Percentiles rank a stretch among this genome's conserved stretches.
Conservation (phyloP, 2,329 filamentous ascomycete genomes). For the Stachybotrys elegans region DNA sequence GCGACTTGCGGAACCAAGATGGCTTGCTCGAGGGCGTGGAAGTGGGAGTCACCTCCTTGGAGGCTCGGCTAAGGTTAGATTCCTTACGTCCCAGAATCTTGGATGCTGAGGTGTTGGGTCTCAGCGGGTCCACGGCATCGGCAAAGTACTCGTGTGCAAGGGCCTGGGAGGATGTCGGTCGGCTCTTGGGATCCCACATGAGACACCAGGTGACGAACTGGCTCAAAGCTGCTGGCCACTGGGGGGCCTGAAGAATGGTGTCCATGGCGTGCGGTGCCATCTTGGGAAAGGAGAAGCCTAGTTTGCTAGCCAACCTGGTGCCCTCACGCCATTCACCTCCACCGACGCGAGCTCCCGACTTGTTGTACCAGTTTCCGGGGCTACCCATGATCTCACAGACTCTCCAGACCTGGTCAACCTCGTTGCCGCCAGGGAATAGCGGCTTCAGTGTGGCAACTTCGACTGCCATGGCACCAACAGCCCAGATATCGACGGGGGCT, state of each 20-base stretch:
- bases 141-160: conserved; percentile 90
- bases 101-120: conserved; percentile 86
- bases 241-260: conserved; percentile 81
- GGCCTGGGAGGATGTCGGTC: conserved; percentile 91
- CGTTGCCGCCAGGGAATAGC: conserved; percentile 93
- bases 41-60: conserved; percentile 51
- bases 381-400: conserved; percentile 99
- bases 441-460: conserved; percentile 96
- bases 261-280: conserved; percentile 98
- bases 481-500: conserved; percentile 97
- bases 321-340: conserved; percentile 98
- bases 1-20: conserved; percentile 94
- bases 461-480: conserved; percentile 96
- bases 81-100: conserved; percentile 84
- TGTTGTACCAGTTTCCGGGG: conserved; percentile 97
- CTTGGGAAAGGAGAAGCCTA: conserved; percentile 98
- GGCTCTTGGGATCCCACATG: conserved; percentile 94
- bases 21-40: conserved; percentile 72
- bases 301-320: conserved; percentile 84
- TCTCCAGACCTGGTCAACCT: conserved; percentile 98
- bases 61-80: conserved; percentile 69
- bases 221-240: conserved; percentile 84
- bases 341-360: conserved; percentile 77
- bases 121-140: conserved; percentile 85
- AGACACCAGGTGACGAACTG: conserved; percentile 98